Evolutionary conservation across 176 grass and related monocot species (phyloP).

Genomic region (Cenchrus americanus): DNA sequence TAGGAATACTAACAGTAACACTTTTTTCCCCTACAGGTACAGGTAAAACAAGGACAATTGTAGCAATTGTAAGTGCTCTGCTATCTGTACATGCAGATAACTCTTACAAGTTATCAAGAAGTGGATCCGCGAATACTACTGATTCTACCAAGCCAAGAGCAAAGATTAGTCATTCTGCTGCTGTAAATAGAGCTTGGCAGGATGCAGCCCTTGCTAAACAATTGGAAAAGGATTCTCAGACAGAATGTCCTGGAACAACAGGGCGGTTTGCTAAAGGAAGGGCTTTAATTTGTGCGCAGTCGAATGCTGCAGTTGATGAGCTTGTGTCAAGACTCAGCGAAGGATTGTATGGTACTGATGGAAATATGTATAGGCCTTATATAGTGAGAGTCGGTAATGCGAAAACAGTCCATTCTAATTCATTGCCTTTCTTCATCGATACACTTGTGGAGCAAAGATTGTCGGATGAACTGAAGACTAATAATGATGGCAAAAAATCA

Average conservation of each 20-base stretch:
- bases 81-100: conserved; percentile 62
- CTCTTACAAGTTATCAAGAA: conserved; percentile 51
- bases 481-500: conserved; percentile 53
- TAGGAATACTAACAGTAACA: too few relatives aligned
- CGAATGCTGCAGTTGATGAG: conserved; percentile 97
- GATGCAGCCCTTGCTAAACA: conserved; percentile 84
- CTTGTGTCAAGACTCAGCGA: conserved; percentile 86
- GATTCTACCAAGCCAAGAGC: conserved; percentile 58
- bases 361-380: conserved; percentile 80
- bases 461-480: conserved; percentile 61
- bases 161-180: conserved; percentile 69
- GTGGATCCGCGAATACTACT: conserved; percentile 27
- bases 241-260: conserved; percentile 53
- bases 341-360: conserved; percentile 75
- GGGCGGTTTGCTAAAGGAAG: conserved; percentile 69
- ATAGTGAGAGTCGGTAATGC: conserved; percentile 93
- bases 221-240: conserved; percentile 63
- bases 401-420: conserved; percentile 90
- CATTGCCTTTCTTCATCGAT: conserved; percentile 87
- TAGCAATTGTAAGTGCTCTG: conserved; percentile 87
- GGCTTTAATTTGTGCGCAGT: conserved; percentile 88
- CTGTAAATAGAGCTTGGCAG: conserved; percentile 86
- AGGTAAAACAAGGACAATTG: conserved; percentile 89
- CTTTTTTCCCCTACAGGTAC: conserved; percentile 72
- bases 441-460: conserved; percentile 91